Conservation (phyloP, 73 alveolate species). For the Symbiodinium natans region DNA sequence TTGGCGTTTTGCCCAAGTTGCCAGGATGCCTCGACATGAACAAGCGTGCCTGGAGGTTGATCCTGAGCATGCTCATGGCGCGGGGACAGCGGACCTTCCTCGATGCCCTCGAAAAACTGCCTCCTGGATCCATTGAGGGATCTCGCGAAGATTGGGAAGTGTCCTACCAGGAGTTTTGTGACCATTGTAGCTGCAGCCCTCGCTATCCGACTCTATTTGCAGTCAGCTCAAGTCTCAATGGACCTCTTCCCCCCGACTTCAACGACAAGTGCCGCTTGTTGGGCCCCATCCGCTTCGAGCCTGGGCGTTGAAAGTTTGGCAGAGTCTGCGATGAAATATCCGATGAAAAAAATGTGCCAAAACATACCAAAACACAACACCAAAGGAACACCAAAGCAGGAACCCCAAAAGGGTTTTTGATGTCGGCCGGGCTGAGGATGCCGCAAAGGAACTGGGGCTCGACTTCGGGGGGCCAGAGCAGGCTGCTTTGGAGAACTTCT, state of each 20-base stretch:
- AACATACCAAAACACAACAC: not conserved
- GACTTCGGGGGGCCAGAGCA: slow-evolving; percentile 13
- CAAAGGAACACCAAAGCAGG: not conserved
- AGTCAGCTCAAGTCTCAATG: not conserved
- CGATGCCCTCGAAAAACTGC: not conserved
- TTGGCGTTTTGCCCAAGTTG: slow-evolving; percentile 25
- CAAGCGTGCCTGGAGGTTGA: not conserved
- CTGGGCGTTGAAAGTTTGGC: no score
- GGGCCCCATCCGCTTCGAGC: slow-evolving; percentile 30
- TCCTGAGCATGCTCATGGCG: not conserved
- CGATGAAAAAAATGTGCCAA: not conserved
- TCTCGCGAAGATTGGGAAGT: not conserved
- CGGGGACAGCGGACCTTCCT: not conserved
- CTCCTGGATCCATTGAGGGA: not conserved
- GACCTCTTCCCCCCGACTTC: slow-evolving; percentile 44
- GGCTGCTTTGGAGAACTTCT: not conserved
- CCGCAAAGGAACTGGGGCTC: slow-evolving; percentile 5
- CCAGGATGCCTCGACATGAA: slow-evolving; percentile 21
- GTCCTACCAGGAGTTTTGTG: not conserved
- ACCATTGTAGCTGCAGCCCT: slow-evolving; percentile 52
- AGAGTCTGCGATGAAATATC: no score
- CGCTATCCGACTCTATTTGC: slow-evolving; percentile 18
- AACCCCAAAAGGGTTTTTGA: no score
- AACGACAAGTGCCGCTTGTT: not conserved
- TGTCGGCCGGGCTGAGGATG: not conserved